Evolutionary conservation across 352 stramenopile species (phyloP).

Genomic region (Peronospora farinosa): DNA sequence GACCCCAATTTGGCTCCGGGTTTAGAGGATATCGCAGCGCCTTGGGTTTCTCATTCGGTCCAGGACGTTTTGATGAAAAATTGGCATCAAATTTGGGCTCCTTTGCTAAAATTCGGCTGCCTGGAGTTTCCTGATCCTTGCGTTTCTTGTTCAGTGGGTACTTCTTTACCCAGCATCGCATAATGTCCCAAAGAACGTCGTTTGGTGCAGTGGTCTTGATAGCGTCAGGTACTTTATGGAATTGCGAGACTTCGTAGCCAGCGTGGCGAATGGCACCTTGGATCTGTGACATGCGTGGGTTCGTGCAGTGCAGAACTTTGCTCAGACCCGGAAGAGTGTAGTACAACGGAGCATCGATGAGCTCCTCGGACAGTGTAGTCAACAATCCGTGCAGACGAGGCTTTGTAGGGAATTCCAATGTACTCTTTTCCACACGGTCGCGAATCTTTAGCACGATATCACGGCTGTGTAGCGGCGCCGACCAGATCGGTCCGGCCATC

Average conservation of each 20-base stretch:
- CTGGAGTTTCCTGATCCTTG: constrained; percentile 63
- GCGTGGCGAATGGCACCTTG: constrained; percentile 93
- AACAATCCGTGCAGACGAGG: constrained; percentile 91
- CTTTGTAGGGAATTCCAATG: constrained; percentile 88
- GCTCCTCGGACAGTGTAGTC: constrained; percentile 93
- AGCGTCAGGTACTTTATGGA: constrained; percentile 96
- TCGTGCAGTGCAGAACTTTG: constrained; percentile 90
- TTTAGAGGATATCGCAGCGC: constrained; percentile 91
- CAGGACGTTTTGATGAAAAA: constrained; percentile 63
- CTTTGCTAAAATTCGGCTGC: constrained; percentile 82
- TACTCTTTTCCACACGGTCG: constrained; percentile 69
- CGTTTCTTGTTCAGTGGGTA: constrained; percentile 90
- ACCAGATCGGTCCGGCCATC: constrained; percentile 96
- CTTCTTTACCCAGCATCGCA: constrained; percentile 93
- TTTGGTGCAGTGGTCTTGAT: constrained; percentile 98
- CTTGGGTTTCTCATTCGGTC: constrained; percentile 80
- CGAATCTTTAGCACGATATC: constrained; percentile 83
- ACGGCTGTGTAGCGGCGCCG: constrained; percentile 92
- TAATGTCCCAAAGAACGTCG: constrained; percentile 97
- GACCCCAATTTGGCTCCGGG: constrained; percentile 94
- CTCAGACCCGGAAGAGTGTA: constrained; percentile 93
- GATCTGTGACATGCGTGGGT: constrained; percentile 91
- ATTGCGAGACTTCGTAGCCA: constrained; percentile 95
- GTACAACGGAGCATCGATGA: constrained; percentile 93
- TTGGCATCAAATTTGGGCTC: constrained; percentile 82